Evolutionary conservation across 225 moss, liverwort and hornwort genomes (phyloP).

Genomic region (Climacium dendroides): DNA sequence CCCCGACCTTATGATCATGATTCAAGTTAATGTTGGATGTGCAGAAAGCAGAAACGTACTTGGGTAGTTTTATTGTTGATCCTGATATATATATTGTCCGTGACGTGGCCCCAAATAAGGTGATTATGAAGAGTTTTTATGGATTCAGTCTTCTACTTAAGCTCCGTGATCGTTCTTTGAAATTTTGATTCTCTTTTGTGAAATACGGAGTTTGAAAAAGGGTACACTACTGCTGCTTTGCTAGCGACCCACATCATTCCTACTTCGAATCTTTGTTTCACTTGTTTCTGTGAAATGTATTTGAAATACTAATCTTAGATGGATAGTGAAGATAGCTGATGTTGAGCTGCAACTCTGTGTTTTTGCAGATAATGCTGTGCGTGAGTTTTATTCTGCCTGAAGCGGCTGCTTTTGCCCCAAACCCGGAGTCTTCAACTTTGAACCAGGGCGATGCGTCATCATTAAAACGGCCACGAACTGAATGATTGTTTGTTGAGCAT

Average conservation of each 20-base stretch:
- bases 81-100: conserved; percentile 60
- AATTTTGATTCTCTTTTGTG: background rate
- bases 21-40: background rate
- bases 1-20: background rate
- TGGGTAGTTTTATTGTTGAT: conserved; percentile 42
- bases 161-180: background rate
- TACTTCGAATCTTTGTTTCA: background rate
- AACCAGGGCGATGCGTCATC: background rate
- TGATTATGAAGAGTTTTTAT: background rate
- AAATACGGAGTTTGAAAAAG: background rate
- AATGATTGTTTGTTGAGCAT: background rate
- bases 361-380: conserved; percentile 79
- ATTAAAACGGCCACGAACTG: conserved; percentile 29
- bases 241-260: background rate
- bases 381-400: conserved; percentile 77
- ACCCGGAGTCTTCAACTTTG: background rate
- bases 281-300: background rate
- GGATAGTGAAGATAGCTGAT: background rate
- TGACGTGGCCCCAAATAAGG: conserved; percentile 98
- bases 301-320: background rate
- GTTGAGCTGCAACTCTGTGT: background rate
- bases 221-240: background rate
- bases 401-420: conserved; percentile 40
- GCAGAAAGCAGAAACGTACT: conserved; percentile 52
- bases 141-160: background rate